phyloP scores from a whole-genome alignment of 495 filamentous ascomycete species.

The Delitschia confertaspora region DNA sequence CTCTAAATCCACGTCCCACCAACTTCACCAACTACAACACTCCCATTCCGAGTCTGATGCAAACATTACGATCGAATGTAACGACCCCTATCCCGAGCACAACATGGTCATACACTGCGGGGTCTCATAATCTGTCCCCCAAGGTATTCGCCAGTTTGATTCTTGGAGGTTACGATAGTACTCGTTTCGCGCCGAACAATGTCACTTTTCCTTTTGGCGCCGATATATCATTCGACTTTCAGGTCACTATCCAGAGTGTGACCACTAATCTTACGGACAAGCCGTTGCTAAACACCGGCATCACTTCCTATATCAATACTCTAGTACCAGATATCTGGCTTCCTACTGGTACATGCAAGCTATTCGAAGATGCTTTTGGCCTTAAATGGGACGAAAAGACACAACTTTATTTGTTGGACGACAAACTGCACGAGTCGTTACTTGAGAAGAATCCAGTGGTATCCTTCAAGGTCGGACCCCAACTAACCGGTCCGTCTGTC shows the following conservation, averaged over 20 bases:
- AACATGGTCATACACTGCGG: slow-evolving; percentile 34
- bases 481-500: slow-evolving; percentile 17
- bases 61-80: slow-evolving; percentile 25
- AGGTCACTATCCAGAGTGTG: slow-evolving; percentile 31
- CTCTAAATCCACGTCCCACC: slow-evolving; percentile 31
- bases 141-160: slow-evolving; percentile 31
- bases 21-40: slow-evolving; percentile 33
- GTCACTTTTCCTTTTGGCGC: slow-evolving; percentile 25
- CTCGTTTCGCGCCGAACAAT: slow-evolving; percentile 25
- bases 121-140: slow-evolving; percentile 26
- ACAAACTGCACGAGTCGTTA: slow-evolving; percentile 27
- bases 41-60: slow-evolving; percentile 28
- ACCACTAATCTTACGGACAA: slow-evolving; percentile 21
- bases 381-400: slow-evolving; percentile 29
- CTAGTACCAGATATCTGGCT: slow-evolving; percentile 34
- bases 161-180: slow-evolving; percentile 33
- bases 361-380: slow-evolving; percentile 32
- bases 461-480: slow-evolving; percentile 30
- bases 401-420: slow-evolving; percentile 32
- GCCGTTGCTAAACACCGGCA: slow-evolving; percentile 22
- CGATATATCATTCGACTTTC: slow-evolving; percentile 28
- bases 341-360: slow-evolving; percentile 27
- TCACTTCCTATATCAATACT: slow-evolving; percentile 29
- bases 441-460: slow-evolving; percentile 28
- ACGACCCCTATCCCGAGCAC: slow-evolving; percentile 30